Conservation (phyloP, 2,329 filamentous ascomycete genomes). For the Epicoccum sorghinum region DNA sequence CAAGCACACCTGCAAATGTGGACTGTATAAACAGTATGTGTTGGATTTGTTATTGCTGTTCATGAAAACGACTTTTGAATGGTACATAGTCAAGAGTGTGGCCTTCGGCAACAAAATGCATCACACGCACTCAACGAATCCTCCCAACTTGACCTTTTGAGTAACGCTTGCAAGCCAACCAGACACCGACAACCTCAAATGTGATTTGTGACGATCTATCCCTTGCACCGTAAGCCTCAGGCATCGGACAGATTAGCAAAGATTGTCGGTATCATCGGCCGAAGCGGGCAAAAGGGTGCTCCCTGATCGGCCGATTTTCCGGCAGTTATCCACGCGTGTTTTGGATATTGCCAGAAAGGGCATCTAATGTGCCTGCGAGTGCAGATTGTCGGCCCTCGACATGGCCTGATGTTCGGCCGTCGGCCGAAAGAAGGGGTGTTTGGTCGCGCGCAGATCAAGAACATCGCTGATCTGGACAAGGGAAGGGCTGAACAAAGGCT, state of each 20-base stretch:
- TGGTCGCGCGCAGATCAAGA: too few species aligned
- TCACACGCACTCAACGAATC: too few species aligned
- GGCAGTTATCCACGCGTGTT: slow-evolving; percentile 6
- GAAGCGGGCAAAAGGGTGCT: slow-evolving; percentile 5
- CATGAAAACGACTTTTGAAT: too few species aligned
- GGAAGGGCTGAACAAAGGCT: too few species aligned
- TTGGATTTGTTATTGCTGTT: too few species aligned
- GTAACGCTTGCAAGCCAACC: not conserved
- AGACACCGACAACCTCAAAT: not conserved
- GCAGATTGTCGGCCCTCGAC: not conserved
- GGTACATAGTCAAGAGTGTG: too few species aligned
- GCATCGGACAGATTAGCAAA: slow-evolving; percentile 1
- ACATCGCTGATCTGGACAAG: too few species aligned
- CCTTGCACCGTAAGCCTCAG: not conserved
- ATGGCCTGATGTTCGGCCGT: not conserved
- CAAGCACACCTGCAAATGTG: too few species aligned
- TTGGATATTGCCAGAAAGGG: not conserved
- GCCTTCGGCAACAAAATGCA: too few species aligned
- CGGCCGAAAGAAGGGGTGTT: not conserved
- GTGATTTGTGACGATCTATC: not conserved
- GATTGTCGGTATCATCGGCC: slow-evolving; percentile 9
- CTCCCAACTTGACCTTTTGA: too few species aligned
- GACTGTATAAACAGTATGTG: too few species aligned
- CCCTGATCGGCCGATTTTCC: slow-evolving; percentile 17
- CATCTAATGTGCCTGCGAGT: not conserved